Base-by-base conservation (phyloP, 169 alveolate genomes). In the Eimeria nieschulzi region DNA sequence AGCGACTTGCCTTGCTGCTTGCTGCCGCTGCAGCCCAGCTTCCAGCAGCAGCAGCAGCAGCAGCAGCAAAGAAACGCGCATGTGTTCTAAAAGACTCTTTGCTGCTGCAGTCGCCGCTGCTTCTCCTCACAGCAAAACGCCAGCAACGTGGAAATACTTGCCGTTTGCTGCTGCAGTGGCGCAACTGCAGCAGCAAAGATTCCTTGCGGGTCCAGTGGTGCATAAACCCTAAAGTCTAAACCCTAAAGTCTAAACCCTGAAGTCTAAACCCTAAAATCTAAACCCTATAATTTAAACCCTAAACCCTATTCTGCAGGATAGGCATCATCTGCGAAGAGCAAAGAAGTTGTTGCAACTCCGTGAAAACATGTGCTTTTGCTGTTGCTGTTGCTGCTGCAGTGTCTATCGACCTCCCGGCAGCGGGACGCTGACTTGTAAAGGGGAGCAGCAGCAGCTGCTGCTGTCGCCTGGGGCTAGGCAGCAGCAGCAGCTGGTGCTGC, bases 401-500 rank as follows among this genome's bases (percentile, higher is more conserved):
- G 68, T 19, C 23, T 59, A 59, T 59, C 15, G 68, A 19, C n/a
- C n/a, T 12, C 68, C 68, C 5, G 23, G 23, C n/a, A 19, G n/a
- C n/a, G 68, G n/a, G n/a, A 19, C 68, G 0, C 68, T 59, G 68
- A 12, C n/a, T 19, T 59, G 68, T 19, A 12, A 59, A 12, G 68
- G 68, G n/a, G 68, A 19, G 68, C 23, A 59, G 68, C 23, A 59
- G 68, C 68, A 15, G 68, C 23, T 59, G 46, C 46, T 21, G 15
- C 15, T n/a, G 75, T 1, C 33, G 21, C 75, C 26, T 19, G n/a
- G 75, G 26, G 5, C 75, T 0, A 12, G 33, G 75, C 75, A 66
- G 75, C 75, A 66, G 75, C 75, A 66, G 75, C 75, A 66, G 75
- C 75, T 17, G 75, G 13, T 17, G 75, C 75, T 17, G 39, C 75